Base-by-base conservation (phyloP, 371 early-diverging fungal species). In the Mortierella sp. region DNA sequence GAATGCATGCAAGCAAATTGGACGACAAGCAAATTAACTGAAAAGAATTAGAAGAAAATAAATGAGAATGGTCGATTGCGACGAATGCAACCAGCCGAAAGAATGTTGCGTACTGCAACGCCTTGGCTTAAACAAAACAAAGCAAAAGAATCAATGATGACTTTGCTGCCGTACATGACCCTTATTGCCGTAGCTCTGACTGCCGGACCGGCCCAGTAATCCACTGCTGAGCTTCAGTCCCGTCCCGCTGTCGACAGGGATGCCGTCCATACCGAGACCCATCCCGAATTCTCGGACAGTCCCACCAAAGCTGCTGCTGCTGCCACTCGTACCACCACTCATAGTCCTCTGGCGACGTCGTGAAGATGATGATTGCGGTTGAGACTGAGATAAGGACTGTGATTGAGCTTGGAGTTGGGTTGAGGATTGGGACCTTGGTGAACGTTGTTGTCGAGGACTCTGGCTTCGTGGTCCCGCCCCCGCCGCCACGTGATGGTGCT, bases 211-310 rank as follows among this genome's bases (percentile, higher is more conserved):
- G 4, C 48, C 49, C 34, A 57, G 21, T 12, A 44, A 53, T 14
- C 58, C 63, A 34, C 63, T 70, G 44, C 72, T 71, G 21, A 71
- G 39, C 48, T 71, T 71, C 48, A 71, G 27, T 0, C 72, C 72
- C 21, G 64, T 64, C 39, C 72, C 60, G 28, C 72, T 71, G 39
- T 71, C 56, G 21, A 54, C 60, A 17, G 58, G 64, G 17, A 71
- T 43, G n/a, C 72, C 72, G 19, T 71, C 72, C 65, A 64, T 64
- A 1, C 64, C 72, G 32, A 71, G 72, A 5, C 72, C 72, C 60
- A 71, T 50, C 0, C 72, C 72, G 60, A 71, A 71, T 50, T 70
- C 64, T 23, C 39, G 24, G 26, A 59, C 58, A 3, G 63, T 49
- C 5, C 56, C 62, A 24, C 41, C 62, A 34, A 46, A 63, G 41